Evolutionary conservation across 2,329 filamentous ascomycete species (phyloP).

Genomic region (Paecilomyces sp.): DNA sequence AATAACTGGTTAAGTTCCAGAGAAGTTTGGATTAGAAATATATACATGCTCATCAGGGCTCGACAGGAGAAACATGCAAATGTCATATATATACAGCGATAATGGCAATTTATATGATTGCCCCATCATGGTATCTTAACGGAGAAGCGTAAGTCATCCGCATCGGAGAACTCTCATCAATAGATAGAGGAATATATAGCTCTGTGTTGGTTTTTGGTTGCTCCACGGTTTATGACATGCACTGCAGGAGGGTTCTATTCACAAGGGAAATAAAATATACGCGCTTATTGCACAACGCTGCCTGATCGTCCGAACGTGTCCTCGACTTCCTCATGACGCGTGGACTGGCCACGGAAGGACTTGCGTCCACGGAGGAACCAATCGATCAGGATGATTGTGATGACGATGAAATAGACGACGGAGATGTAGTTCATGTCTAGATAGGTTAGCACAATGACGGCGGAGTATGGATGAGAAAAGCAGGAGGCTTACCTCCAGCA

Average conservation of each 20-base stretch:
- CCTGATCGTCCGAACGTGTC: background rate
- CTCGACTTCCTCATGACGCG: constrained; percentile 13
- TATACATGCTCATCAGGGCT: background rate
- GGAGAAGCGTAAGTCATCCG: background rate
- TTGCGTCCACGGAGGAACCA: constrained; percentile 26
- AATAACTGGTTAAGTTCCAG: no score
- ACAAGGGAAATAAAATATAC: background rate
- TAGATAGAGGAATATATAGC: background rate
- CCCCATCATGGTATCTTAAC: background rate
- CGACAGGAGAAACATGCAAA: background rate
- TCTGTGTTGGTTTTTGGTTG: background rate
- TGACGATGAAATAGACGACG: constrained; percentile 26
- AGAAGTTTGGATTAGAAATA: background rate
- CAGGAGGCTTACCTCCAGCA: constrained; percentile 24
- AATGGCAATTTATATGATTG: no score
- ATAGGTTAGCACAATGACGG: background rate
- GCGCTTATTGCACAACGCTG: background rate
- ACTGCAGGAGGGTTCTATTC: no score
- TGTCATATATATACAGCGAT: background rate
- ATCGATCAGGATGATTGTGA: constrained; percentile 27
- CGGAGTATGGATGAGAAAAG: background rate
- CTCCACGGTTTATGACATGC: background rate
- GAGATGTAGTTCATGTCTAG: constrained; percentile 38
- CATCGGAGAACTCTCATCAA: background rate
- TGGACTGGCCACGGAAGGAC: constrained; percentile 20